A percentile compares a stretch with the other conserved stretches of the same genome.
Conservation (phyloP, 2,329 filamentous ascomycete genomes). For the Madurella mycetomatis region DNA sequence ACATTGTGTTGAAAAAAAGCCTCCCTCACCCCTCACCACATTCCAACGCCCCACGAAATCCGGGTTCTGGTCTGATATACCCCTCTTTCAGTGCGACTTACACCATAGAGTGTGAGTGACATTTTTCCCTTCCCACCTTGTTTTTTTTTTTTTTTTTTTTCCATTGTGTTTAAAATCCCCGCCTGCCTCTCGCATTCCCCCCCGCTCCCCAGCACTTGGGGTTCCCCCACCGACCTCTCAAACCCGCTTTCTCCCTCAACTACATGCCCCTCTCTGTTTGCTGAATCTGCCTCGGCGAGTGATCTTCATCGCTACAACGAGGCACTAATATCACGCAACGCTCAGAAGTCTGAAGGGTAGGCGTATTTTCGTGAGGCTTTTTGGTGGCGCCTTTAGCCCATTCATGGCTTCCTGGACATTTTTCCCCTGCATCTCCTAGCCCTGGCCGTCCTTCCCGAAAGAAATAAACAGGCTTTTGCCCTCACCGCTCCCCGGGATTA, state of each 20-base stretch:
- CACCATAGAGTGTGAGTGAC: slow-evolving; percentile 26
- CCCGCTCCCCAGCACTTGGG: slow-evolving; percentile 7
- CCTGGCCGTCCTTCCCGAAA: slow-evolving; percentile 17
- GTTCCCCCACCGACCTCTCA: slow-evolving; percentile 18
- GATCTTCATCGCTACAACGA: background rate
- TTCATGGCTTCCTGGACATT: slow-evolving; percentile 1
- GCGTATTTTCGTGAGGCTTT: background rate
- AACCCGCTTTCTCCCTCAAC: slow-evolving; percentile 15
- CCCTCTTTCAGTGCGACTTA: slow-evolving; percentile 27
- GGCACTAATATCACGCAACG: background rate
- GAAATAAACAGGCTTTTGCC: slow-evolving; percentile 25
- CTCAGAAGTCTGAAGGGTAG: slow-evolving; percentile 13
- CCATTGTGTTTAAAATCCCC: slow-evolving; percentile 12
- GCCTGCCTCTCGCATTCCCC: slow-evolving; percentile 17
- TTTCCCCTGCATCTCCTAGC: slow-evolving; percentile 10
- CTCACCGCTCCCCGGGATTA: slow-evolving; percentile 25
- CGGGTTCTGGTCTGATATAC: slow-evolving; percentile 22
- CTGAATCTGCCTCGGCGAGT: background rate
- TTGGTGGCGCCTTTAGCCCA: background rate
- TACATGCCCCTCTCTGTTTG: slow-evolving; percentile 7
- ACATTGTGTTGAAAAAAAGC: slow-evolving; percentile 6
- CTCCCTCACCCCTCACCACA: slow-evolving; percentile 4
- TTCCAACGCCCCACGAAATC: slow-evolving; percentile 10
- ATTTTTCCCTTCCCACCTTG: slow-evolving; percentile 20
- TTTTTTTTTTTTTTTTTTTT: no score